Evolutionary conservation across 1,284 basidiomycete genomes (phyloP).

Genomic region (Melampsora americana): DNA sequence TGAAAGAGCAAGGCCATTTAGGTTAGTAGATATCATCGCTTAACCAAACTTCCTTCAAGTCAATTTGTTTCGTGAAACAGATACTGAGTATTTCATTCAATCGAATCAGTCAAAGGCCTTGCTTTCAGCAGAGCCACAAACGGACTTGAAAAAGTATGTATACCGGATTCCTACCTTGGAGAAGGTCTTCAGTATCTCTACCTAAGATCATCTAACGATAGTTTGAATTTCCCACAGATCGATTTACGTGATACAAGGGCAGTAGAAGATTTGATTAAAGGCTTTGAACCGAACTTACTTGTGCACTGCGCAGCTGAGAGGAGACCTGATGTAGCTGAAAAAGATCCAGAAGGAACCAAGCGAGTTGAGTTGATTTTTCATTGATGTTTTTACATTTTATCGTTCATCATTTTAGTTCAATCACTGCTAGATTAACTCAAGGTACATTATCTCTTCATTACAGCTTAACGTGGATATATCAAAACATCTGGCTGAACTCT

Average conservation of each 20-base stretch:
- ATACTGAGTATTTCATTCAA: neutral
- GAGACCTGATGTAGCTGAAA: slow-evolving; percentile 75
- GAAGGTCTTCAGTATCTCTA: neutral
- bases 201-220: too few species aligned
- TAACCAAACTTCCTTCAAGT: neutral
- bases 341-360: slow-evolving; percentile 57
- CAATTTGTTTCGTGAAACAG: neutral
- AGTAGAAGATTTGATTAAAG: slow-evolving; percentile 7
- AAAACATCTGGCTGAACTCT: slow-evolving; percentile 19
- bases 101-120: slow-evolving; percentile 60
- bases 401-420: too few species aligned
- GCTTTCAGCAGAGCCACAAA: slow-evolving; percentile 63
- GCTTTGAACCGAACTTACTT: slow-evolving; percentile 61
- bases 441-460: neutral
- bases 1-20: slow-evolving; percentile 4
- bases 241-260: slow-evolving; percentile 10
- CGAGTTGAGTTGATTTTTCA: slow-evolving; percentile 53
- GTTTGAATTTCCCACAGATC: neutral
- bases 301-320: slow-evolving; percentile 81
- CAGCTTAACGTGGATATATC: slow-evolving; percentile 48
- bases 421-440: too few species aligned
- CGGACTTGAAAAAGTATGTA: slow-evolving; percentile 57
- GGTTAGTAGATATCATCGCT: neutral
- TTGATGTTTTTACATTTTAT: neutral
- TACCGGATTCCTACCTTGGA: slow-evolving; percentile 59